Evolutionary conservation across 2,329 filamentous ascomycete species (phyloP), one percentile per base, ranked within the genome.

Genomic region (Colletotrichum orchidophilum): DNA sequence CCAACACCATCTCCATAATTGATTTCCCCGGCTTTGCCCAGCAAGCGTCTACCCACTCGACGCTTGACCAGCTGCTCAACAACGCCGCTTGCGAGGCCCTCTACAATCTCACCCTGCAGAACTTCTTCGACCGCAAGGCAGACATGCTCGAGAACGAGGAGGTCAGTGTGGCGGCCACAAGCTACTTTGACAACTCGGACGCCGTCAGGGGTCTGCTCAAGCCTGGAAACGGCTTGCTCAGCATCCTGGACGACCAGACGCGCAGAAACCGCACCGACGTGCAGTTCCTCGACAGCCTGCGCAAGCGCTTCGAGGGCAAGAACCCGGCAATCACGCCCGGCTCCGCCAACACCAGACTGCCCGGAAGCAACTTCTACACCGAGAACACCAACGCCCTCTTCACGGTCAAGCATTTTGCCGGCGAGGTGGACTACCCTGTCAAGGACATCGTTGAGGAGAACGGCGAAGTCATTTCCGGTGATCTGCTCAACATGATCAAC

Each of bases 111-210:
- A 95, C 95, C 39, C 87, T 98, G 27, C 95, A 97, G 79, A 97
- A 93, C 81, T 98, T 99, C 83, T 99, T 98, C 80, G 95, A 98
- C 78, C 92, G 92, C 75, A 97, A 96, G 81, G 95, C 95, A 0
- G 96, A 98, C 73, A 90, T 97, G 83, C 87, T 99, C 26, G 96
- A 99, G 78, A 95, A 92, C 1, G 96, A 99, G 80, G 96, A 99
- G 79, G 94, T 99, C 42, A 91, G 87, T 35, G 94, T 99, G 3
- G 89, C 95, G 2, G 92, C 95, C 0, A 98, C 96, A 0, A 97
- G 94, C 83, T 99, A 98, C 81, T 99, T 98, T 76, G 96, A 99
- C 82, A 99, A 98, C 81, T 95, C 94, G 0, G 96, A 98, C 80
- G 95, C 96, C 11, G 95, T 98, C 72, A 94, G 93, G 77, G 96